Base-by-base conservation (phyloP, 495 filamentous ascomycete genomes). In the Patellaria atrata region DNA sequence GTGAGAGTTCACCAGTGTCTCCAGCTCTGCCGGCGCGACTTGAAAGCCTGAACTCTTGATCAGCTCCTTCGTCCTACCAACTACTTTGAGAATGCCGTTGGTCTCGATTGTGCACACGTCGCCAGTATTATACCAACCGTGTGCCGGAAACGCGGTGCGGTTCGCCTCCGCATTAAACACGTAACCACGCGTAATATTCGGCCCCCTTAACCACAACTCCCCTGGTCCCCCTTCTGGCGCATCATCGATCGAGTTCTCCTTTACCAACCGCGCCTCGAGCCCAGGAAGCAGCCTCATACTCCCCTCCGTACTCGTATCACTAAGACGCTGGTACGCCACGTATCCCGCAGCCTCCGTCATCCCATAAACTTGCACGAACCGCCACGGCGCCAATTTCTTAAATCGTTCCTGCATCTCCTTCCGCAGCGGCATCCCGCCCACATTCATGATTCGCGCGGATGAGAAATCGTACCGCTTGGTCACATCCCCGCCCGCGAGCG, bases 61-160 rank as follows among this genome's bases (percentile, higher is more conserved):
- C 27, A 92, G 59, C 55, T 92, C 83, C 64, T 92, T 92, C 14
- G 83, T 65, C n/a, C 83, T 75, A 46, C 87, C 83, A 1, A 81
- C 84, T 50, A 86, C 76, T 57, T 59, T 75, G 50, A 79, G 71
- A 44, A 75, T 67, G 3, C 71, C 73, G 23, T 74, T 56, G 18
- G 54, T 41, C 30, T 75, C 67, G 43, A 74, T 62, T 40, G 75
- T 67, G 2, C 72, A 73, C 12, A 77, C 67, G 44, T 79, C 75
- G 2, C 75, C 75, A 2, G 73, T 78, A 27, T 70, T 70, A 50
- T 75, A 73, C 64, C 65, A 79, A 0, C 66, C 68, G 62, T 22
- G 58, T 58, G 18, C 24, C 4, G 35, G 29, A 19, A 45, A 72
- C 19, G 43, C 62, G 66, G 10, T 9, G 22, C 12, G 14, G 24